Evolutionary conservation across 257 asterid genomes (phyloP).

Genomic region (Mentha longifolia): DNA sequence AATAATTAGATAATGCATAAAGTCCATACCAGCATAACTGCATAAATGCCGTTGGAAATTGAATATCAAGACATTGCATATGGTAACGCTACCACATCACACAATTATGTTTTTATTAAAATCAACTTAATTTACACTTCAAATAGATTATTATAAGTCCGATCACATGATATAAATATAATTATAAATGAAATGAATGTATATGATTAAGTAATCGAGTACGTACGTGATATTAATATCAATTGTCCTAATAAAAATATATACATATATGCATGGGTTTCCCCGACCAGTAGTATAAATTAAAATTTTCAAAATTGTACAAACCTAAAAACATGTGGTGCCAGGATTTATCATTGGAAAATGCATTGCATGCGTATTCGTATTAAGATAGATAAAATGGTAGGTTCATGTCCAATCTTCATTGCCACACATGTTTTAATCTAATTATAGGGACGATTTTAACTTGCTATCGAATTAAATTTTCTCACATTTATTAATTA

Average conservation of each 20-base stretch:
- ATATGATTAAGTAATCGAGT: neutral
- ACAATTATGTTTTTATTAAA: neutral
- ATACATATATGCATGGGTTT: neutral
- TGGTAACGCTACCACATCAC: constrained; percentile 25
- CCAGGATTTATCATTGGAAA: neutral
- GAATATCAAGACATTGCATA: constrained; percentile 24
- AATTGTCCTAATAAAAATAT: neutral
- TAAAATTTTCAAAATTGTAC: neutral
- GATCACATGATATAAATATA: too few relatives aligned
- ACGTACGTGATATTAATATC: neutral
- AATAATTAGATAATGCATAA: neutral
- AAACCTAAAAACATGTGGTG: constrained; percentile 10
- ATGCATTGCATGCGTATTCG: neutral
- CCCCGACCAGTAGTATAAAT: too few relatives aligned
- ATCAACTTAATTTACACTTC: neutral
- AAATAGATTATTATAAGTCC: neutral
- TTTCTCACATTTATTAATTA: neutral
- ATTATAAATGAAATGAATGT: neutral
- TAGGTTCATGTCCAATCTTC: constrained; percentile 11
- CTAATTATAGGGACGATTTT: neutral
- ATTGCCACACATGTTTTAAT: constrained; percentile 20
- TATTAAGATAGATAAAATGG: neutral
- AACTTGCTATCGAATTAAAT: neutral
- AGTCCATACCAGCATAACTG: neutral
- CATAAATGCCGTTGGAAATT: too few relatives aligned